Evolutionary conservation across 2,329 filamentous ascomycete species (phyloP), one percentile per base, ranked within the genome.

Genomic region (Fusarium nisikadoi): DNA sequence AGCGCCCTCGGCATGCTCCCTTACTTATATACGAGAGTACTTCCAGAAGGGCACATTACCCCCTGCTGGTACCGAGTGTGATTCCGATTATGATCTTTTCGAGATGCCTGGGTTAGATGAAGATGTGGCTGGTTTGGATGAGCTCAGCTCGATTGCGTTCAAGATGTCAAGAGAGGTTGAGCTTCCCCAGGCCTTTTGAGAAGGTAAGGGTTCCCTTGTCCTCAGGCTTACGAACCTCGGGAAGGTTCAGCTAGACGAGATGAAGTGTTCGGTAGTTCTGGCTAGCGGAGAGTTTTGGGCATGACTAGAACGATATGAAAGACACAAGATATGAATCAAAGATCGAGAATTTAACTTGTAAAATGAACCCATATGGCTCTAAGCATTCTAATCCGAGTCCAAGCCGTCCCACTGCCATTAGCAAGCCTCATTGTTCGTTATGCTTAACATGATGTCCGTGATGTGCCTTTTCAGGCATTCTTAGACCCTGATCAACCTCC

Each of bases 21-120:
- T 82, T 3, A 72, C 69, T n/a, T 70, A 82, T 23, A 79, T 87
- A 14, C 80, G 78, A 8, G 74, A 76, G 20, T 87, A 87, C 68
- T 86, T 87, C 71, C 83, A 86, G 68, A 71, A 83, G 13, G 85
- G 85, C 12, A 77, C 73, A 5, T 77, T 88, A 3, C 89, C 88
- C 0, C 72, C 76, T 5, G 75, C 79, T 0, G 83, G 82, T 2
- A 84, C 84, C 2, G 76, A 83, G 20, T 90, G 88, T 66, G 81
- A 84, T 35, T 80, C 81, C 1, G 84, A 88, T 66, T 77, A 80
- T 31, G 71, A 77, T 1, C 84, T 86, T 1, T 88, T 87, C 47
- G 80, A 80, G 47, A 68, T 79, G 45, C 68, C 77, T n/a, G 47
- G 54, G 3, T 16, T 52, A 20, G 62, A 57, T 5, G 65, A 71